A percentile compares a stretch with the other conserved stretches of the same genome.
Conservation (phyloP, 129 eudicot species). For the Erigeron canadensis region DNA sequence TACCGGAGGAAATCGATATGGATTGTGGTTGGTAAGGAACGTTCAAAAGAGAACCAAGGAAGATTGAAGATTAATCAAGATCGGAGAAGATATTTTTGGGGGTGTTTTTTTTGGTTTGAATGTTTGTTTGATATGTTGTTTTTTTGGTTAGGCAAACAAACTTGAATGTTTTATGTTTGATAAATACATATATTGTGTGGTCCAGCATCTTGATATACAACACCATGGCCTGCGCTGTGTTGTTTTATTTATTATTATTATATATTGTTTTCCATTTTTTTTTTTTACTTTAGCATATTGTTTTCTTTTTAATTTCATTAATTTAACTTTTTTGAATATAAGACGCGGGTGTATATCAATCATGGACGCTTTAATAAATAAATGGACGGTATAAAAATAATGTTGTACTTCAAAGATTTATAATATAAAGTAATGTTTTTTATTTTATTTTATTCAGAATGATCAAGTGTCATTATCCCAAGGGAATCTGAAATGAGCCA, state of each 20-base stretch:
- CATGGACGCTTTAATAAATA: no score
- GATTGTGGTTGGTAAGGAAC: conserved; percentile 14
- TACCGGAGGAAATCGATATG: conserved; percentile 33
- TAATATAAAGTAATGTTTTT: no score
- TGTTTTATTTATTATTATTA: background rate
- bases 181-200: conserved; percentile 4
- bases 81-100: conserved; percentile 34
- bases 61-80: conserved; percentile 27
- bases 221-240: background rate
- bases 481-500: no score
- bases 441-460: no score
- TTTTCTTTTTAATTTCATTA: no score
- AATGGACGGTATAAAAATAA: no score
- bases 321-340: no score
- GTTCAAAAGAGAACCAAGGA: background rate
- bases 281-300: no score
- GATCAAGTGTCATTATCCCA: no score
- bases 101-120: conserved; percentile 16
- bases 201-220: background rate
- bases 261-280: background rate
- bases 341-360: no score
- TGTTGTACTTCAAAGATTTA: no score
- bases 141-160: background rate
- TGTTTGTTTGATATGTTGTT: conserved; percentile 5
- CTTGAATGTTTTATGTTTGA: conserved; percentile 14